A percentile compares a stretch with the other conserved stretches of the same genome.
Conservation (phyloP, 225 moss, liverwort and hornwort genomes). For the Marchantia polymorpha region DNA sequence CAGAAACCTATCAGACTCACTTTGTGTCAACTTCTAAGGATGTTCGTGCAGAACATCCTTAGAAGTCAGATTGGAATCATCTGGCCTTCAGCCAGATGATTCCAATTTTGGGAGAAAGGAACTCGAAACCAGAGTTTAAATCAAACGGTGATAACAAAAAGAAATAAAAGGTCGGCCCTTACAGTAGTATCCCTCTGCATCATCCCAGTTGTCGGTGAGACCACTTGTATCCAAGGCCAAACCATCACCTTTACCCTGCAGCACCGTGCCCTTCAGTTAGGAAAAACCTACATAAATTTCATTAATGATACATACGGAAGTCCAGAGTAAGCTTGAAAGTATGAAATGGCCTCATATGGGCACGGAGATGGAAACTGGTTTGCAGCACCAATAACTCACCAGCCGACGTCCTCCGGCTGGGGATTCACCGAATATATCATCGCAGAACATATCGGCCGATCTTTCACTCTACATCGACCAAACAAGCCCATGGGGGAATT, state of each 20-base stretch:
- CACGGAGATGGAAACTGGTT: no score
- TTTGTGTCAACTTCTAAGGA: not conserved
- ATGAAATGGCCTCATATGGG: not conserved
- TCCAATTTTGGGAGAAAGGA: not conserved
- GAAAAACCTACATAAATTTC: constrained; percentile 4
- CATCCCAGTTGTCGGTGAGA: constrained; percentile 99
- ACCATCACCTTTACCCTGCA: constrained; percentile 96
- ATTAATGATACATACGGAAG: not conserved
- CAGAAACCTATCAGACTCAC: not conserved
- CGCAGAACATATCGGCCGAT: constrained; percentile 86
- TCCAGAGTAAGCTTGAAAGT: not conserved
- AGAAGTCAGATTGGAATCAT: not conserved
- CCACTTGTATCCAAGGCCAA: constrained; percentile 87
- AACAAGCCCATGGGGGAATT: not conserved
- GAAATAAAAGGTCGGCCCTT: constrained; percentile 30
- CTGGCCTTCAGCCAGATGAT: not conserved
- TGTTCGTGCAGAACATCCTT: not conserved
- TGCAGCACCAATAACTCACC: constrained; percentile 42
- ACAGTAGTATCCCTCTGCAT: constrained; percentile 99
- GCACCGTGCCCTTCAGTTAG: not conserved
- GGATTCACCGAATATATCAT: constrained; percentile 98
- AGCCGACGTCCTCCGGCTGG: constrained; percentile 92
- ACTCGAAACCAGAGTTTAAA: no score
- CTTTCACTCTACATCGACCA: constrained; percentile 59
- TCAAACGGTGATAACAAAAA: not conserved